Conservation (phyloP, 179 eudicot genomes). For the Sideroxylon spinosum region DNA sequence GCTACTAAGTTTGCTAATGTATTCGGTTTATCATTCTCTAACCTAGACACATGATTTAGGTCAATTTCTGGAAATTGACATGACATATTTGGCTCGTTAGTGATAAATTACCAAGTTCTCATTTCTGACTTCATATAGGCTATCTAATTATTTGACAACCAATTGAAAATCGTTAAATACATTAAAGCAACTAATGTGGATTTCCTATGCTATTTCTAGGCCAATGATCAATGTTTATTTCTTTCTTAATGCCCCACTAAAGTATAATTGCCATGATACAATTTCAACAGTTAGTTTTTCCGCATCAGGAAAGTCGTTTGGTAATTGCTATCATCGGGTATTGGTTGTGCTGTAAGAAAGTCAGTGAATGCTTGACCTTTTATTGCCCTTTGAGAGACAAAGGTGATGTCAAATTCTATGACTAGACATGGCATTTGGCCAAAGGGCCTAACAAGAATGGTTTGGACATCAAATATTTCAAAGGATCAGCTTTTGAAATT, state of each 20-base stretch:
- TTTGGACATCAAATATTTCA: background rate
- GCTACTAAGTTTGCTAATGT: too few species aligned
- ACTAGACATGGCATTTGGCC: background rate
- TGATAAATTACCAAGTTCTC: background rate
- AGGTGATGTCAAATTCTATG: background rate
- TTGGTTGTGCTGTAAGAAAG: background rate
- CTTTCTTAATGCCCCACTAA: too few species aligned
- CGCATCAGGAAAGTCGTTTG: background rate
- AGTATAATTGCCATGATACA: background rate
- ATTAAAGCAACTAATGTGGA: background rate
- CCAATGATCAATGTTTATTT: background rate
- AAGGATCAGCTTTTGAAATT: background rate
- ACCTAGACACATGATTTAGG: too few species aligned
- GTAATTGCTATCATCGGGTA: background rate
- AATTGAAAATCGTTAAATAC: conserved; percentile 15
- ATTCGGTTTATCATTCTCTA: too few species aligned
- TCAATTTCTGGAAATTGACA: too few species aligned
- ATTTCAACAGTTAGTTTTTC: background rate
- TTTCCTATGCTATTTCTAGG: background rate
- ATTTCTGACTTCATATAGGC: conserved; percentile 6
- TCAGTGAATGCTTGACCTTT: background rate
- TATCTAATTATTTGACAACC: background rate
- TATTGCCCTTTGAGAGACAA: background rate
- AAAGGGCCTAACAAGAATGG: background rate
- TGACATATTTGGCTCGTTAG: background rate